Conservation (phyloP, 345 rosid species). For the Euclidium syriacum region DNA sequence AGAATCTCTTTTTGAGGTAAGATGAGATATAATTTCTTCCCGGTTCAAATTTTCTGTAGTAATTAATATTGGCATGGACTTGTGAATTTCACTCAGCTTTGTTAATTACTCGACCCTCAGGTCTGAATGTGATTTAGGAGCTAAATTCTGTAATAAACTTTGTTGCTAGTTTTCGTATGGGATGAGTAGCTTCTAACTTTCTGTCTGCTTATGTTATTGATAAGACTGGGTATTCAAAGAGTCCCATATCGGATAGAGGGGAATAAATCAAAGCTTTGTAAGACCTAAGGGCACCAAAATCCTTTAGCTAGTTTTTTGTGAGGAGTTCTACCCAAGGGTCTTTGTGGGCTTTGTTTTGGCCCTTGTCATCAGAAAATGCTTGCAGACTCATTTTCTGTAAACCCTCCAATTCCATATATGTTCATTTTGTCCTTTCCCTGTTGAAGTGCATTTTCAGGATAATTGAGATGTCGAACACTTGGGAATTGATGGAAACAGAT, state of each 20-base stretch:
- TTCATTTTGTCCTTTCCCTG: constrained; percentile 7
- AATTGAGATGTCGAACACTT: constrained; percentile 65
- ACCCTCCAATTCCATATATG: background rate
- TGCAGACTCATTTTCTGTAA: background rate
- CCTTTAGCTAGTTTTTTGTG: background rate
- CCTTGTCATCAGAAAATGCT: background rate
- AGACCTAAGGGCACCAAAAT: background rate
- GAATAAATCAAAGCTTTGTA: background rate
- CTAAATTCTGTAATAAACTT: background rate
- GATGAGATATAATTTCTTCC: background rate
- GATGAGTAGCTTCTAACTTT: background rate
- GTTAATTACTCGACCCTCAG: background rate
- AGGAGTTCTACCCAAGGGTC: background rate
- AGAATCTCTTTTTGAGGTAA: constrained; percentile 81
- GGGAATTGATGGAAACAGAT: constrained; percentile 39
- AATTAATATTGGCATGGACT: background rate
- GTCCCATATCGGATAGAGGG: background rate
- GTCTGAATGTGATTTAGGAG: background rate
- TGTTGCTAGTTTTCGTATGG: background rate
- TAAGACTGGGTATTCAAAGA: constrained; percentile 4
- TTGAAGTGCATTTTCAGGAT: constrained; percentile 73
- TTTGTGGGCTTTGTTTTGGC: background rate
- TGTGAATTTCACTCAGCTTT: background rate
- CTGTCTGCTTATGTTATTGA: background rate
- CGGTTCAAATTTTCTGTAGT: background rate